Evolutionary conservation across 2,329 filamentous ascomycete species (phyloP).

Genomic region (Cytospora leucostoma): DNA sequence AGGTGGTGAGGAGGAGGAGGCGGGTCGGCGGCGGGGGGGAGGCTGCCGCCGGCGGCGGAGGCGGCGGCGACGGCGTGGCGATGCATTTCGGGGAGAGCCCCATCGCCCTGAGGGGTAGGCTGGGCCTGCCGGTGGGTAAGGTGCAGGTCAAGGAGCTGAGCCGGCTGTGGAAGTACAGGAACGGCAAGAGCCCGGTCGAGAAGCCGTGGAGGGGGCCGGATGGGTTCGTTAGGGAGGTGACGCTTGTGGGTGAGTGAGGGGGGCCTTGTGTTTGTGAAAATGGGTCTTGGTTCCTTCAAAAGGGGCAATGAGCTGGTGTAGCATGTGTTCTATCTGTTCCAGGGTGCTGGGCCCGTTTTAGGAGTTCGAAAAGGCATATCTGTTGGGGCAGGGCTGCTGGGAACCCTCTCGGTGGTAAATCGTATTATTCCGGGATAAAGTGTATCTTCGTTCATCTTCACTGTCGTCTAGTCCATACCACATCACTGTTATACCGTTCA

Average conservation of each 20-base stretch:
- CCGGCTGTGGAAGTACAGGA: slow-evolving; percentile 63
- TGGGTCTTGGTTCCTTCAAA: too few relatives aligned
- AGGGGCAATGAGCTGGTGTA: too few relatives aligned
- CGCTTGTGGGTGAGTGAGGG: background rate
- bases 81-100: slow-evolving; percentile 34
- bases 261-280: too few relatives aligned
- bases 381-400: too few relatives aligned
- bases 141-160: slow-evolving; percentile 62
- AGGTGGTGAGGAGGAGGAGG: slow-evolving; percentile 32
- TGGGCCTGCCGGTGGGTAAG: slow-evolving; percentile 32
- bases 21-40: slow-evolving; percentile 26
- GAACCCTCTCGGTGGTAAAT: too few relatives aligned
- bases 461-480: too few relatives aligned
- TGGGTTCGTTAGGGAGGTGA: slow-evolving; percentile 17
- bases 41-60: background rate
- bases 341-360: too few relatives aligned
- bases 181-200: slow-evolving; percentile 56
- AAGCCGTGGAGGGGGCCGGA: slow-evolving; percentile 34
- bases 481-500: too few relatives aligned
- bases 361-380: too few relatives aligned
- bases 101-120: slow-evolving; percentile 31
- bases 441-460: too few relatives aligned
- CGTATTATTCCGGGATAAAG: too few relatives aligned
- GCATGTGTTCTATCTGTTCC: too few relatives aligned
- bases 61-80: slow-evolving; percentile 31